Evolutionary conservation across 2,329 filamentous ascomycete species (phyloP), one percentile per base, ranked within the genome.

Genomic region (Truncatella angustata): DNA sequence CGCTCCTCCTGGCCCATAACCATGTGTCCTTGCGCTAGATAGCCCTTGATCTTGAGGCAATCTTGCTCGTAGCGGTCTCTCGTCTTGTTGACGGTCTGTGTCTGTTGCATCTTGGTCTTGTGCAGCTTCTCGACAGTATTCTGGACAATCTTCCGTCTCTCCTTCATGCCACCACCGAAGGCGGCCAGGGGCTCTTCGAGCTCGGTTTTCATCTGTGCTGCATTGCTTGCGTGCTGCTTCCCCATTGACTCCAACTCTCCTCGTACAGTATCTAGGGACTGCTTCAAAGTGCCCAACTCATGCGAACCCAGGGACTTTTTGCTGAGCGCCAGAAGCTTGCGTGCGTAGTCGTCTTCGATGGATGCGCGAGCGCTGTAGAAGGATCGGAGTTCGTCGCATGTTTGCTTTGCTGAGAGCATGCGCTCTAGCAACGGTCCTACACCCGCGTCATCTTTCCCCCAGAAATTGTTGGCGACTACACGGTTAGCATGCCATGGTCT

Each of bases 1-100:
- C 94, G 85, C 75, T 99, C 94, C 69, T 99, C 94, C 63, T 99
- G 94, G 12, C 94, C 94, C 94, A 99, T 99, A 53, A 99, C 94
- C 94, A 99, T 99, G 69, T 99, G 95, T 9, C 94, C 94, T 71
- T 99, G 94, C 4, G 95, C 94, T 4, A 99, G 83, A 66, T 99
- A 99, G 35, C 94, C 94, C 72, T 99, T 99, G 70, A 99, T 97
- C 69, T 96, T 94, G 40, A 99, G 79, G 67, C 93, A 97, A 62
- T 99, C 95, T 70, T 99, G 93, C 72, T 99, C 94, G 68, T 95
- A 99, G 46, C 88, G 87, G 72, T 99, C 94, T 59, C 94, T 84
- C 14, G 92, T 89, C 88, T 99, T 99, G 74, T 97, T 97, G 46
- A 97, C 92, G 16, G 83, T 74, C 52, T 88, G 82, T 1, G 92